Conservation (phyloP, 495 filamentous ascomycete species). For the Aspergillus taichungensis region DNA sequence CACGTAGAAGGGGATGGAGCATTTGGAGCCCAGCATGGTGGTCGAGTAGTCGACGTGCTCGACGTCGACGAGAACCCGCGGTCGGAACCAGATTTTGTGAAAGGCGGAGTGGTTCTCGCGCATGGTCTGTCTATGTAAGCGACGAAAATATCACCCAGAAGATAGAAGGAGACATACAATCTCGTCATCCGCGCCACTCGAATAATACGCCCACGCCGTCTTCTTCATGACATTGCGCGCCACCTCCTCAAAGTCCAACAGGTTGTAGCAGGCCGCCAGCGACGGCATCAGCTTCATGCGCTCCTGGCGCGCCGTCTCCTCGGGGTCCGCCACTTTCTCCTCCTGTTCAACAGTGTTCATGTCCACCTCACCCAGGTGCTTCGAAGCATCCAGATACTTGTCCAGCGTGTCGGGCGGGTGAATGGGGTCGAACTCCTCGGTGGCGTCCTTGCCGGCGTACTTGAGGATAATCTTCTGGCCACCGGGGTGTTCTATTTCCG, state of each 20-base stretch:
- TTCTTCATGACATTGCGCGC: constrained; percentile 86
- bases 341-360: constrained; percentile 75
- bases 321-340: constrained; percentile 60
- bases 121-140: constrained; percentile 51
- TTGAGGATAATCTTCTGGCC: constrained; percentile 76
- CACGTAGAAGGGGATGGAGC: constrained; percentile 80
- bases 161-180: constrained; percentile 54
- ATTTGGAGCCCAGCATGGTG: constrained; percentile 83
- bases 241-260: constrained; percentile 91
- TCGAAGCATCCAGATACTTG: constrained; percentile 72
- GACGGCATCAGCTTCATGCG: constrained; percentile 71
- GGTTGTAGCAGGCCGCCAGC: constrained; percentile 85
- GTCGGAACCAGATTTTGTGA: constrained; percentile 97
- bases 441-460: constrained; percentile 78
- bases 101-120: constrained; percentile 94
- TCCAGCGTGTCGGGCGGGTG: constrained; percentile 76
- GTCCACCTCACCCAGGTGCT: constrained; percentile 87
- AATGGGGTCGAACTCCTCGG: constrained; percentile 84
- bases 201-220: constrained; percentile 94
- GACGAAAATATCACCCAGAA: not conserved
- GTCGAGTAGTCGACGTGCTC: constrained; percentile 76
- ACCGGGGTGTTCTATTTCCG: constrained; percentile 62
- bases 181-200: constrained; percentile 91
- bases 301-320: constrained; percentile 66
- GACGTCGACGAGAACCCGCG: constrained; percentile 76